These are phyloP conservation scores for Alternaria infectoria DNA, from an alignment of 2,329 filamentous ascomycete genomes.

Conservation along the genomic window DNA sequence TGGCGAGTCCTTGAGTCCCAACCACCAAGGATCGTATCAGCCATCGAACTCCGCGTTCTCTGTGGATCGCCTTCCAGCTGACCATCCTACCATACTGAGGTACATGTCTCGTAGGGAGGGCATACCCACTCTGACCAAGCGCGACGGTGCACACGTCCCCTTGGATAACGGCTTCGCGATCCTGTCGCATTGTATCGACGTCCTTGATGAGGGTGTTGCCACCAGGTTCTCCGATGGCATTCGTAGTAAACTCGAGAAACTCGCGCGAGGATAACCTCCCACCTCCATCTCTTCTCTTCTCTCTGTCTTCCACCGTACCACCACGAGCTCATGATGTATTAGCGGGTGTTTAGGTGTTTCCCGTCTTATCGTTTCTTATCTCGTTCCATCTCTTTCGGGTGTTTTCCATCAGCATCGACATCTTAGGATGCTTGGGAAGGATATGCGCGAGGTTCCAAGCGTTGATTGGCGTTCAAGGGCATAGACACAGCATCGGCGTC, in stretches of 20 bases:
- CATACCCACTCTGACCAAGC: slow-evolving; percentile 58
- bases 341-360: slow-evolving; percentile 8
- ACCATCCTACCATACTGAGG: slow-evolving; percentile 58
- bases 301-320: neutral
- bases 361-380: neutral
- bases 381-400: slow-evolving; percentile 21
- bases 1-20: slow-evolving; percentile 52
- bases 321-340: slow-evolving; percentile 5
- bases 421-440: slow-evolving; percentile 20
- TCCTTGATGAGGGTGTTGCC: slow-evolving; percentile 60
- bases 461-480: slow-evolving; percentile 16
- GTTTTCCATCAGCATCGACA: slow-evolving; percentile 20
- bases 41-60: slow-evolving; percentile 51
- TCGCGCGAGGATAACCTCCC: slow-evolving; percentile 41
- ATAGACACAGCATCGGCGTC: slow-evolving; percentile 6
- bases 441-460: neutral
- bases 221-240: slow-evolving; percentile 63
- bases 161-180: slow-evolving; percentile 58
- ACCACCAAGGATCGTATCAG: slow-evolving; percentile 46
- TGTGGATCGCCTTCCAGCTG: slow-evolving; percentile 58
- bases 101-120: slow-evolving; percentile 62
- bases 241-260: slow-evolving; percentile 58
- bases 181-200: slow-evolving; percentile 59
- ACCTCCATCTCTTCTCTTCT: slow-evolving; percentile 8
- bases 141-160: slow-evolving; percentile 55